Conservation (phyloP, 78 protist species). For the Mastigamoeba balamuthi region DNA sequence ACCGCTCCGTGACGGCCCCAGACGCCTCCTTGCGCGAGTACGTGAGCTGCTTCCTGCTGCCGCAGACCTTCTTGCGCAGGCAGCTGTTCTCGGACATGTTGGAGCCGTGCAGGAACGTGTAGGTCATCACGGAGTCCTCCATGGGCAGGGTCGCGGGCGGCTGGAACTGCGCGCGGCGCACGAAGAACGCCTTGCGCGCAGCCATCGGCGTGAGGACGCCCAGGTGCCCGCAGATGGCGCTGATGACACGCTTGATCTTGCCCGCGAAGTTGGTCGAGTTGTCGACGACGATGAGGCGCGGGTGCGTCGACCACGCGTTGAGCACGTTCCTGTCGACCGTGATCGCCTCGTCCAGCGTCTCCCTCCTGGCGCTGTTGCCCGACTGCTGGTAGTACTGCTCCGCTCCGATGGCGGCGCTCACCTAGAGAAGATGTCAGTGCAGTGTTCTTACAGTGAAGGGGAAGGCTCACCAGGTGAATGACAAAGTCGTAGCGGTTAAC, state of each 20-base stretch:
- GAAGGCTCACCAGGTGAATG: not conserved
- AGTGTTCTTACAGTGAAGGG: not conserved
- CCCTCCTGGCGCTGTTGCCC: not conserved
- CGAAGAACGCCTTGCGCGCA: not conserved
- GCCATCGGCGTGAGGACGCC: not conserved
- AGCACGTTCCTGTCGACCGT: not conserved
- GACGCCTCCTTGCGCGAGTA: no score
- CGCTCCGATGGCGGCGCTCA: constrained; percentile 14
- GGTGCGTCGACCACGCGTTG: not conserved
- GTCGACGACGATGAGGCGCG: not conserved
- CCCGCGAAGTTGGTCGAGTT: not conserved
- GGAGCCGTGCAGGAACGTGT: not conserved
- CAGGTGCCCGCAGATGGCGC: not conserved
- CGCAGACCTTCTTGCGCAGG: not conserved
- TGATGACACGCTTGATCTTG: not conserved
- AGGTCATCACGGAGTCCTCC: not conserved
- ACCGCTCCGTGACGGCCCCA: no score
- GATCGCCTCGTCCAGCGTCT: not conserved
- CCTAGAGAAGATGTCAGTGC: constrained; percentile 1
- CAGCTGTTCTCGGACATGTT: not conserved
- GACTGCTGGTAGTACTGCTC: not conserved
- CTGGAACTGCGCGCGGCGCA: not conserved
- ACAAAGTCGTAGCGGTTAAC: not conserved
- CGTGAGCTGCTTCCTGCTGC: no score
- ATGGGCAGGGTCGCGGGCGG: not conserved